Conservation (phyloP, 2,329 filamentous ascomycete species). For the Colletotrichum sansevieriae region DNA sequence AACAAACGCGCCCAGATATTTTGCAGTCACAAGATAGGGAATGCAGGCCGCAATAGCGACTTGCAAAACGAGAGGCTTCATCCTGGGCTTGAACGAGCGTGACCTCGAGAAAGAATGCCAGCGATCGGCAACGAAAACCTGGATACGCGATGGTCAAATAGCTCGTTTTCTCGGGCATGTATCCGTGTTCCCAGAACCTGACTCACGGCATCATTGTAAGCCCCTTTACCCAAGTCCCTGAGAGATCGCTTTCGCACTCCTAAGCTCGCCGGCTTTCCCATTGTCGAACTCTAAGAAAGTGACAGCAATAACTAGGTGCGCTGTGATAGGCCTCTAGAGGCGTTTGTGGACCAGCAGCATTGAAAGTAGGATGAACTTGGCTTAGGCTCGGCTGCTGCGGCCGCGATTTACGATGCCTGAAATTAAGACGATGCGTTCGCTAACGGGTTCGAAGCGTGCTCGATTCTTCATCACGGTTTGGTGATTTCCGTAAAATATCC, state of each 20-base stretch:
- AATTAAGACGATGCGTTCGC: too few species aligned
- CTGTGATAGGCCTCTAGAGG: neutral
- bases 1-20: constrained; percentile 19
- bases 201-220: neutral
- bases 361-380: neutral
- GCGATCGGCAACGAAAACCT: too few species aligned
- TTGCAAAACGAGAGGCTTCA: constrained; percentile 28
- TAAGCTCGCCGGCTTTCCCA: neutral
- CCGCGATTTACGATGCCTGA: too few species aligned
- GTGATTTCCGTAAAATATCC: too few species aligned
- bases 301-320: neutral
- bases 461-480: too few species aligned
- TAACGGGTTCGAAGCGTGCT: too few species aligned
- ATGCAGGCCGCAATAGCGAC: constrained; percentile 12
- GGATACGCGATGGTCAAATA: too few species aligned
- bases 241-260: neutral
- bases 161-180: neutral
- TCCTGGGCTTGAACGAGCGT: neutral
- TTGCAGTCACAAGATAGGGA: constrained; percentile 1
- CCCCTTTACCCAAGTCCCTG: neutral
- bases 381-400: neutral
- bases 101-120: too few species aligned
- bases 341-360: neutral
- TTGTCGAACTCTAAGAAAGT: constrained; percentile 23
- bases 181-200: neutral